Evolutionary conservation across 2,329 filamentous ascomycete species (phyloP).

Genomic region (Sporothrix humicola): DNA sequence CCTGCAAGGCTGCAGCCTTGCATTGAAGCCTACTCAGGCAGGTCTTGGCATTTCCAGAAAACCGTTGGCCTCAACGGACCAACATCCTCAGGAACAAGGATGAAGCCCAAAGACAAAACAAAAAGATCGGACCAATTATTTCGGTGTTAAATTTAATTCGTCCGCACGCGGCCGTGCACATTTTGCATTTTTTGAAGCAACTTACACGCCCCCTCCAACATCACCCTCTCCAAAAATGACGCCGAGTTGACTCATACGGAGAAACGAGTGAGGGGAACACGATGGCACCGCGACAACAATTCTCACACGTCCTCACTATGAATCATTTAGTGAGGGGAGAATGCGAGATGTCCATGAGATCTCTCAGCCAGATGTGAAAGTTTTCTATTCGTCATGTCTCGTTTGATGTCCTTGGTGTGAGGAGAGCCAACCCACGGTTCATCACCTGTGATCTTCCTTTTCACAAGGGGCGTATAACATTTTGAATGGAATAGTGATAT

Average conservation of each 20-base stretch:
- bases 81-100: not conserved
- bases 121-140: not conserved
- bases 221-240: not conserved
- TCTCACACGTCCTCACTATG: not conserved
- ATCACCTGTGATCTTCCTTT: not conserved
- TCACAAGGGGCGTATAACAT: not conserved
- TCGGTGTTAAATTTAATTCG: not conserved
- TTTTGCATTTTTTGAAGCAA: not conserved
- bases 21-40: not conserved
- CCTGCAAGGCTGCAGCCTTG: constrained; percentile 10
- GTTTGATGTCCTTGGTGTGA: not conserved
- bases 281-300: not conserved
- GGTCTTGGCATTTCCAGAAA: not conserved
- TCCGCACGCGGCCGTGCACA: not conserved
- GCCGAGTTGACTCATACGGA: constrained; percentile 28
- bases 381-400: not conserved
- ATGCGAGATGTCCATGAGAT: not conserved
- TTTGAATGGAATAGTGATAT: not conserved
- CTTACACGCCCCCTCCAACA: constrained; percentile 3
- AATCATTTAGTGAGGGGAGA: not conserved
- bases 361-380: not conserved
- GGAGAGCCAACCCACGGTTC: not conserved
- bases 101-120: not conserved
- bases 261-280: not conserved
- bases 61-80: not conserved